phyloP scores from a whole-genome alignment of 225 moss, liverwort and hornwort genomes.

The Physcomitrium patens region DNA sequence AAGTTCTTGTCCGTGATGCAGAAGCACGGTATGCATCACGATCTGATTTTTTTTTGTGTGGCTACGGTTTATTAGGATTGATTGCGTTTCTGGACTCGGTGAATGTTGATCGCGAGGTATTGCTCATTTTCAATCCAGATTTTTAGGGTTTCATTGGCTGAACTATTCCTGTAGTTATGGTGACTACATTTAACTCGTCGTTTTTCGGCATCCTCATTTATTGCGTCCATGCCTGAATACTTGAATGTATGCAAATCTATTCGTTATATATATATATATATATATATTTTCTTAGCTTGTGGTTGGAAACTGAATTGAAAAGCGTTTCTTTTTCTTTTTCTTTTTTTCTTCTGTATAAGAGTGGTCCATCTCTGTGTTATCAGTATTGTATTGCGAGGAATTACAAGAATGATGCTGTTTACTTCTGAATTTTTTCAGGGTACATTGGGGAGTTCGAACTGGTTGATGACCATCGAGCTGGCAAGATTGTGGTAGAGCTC shows the following conservation, averaged over 20 bases:
- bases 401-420: neutral
- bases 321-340: too few relatives aligned
- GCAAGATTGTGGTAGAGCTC: slow-evolving; percentile 76
- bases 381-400: neutral
- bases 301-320: too few relatives aligned
- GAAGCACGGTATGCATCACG: slow-evolving; percentile 61
- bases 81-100: neutral
- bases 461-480: slow-evolving; percentile 79
- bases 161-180: neutral
- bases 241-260: neutral
- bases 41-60: neutral
- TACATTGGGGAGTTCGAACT: slow-evolving; percentile 80
- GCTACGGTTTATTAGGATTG: neutral
- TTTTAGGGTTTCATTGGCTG: slow-evolving; percentile 5
- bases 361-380: neutral
- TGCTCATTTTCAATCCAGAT: neutral
- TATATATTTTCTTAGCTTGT: too few relatives aligned
- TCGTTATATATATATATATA: too few relatives aligned
- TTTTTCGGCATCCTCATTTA: neutral
- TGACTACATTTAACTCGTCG: too few relatives aligned
- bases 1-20: slow-evolving; percentile 90
- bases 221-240: neutral
- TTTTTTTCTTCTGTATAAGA: too few relatives aligned
- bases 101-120: neutral
- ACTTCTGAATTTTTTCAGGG: slow-evolving; percentile 15